Evolutionary conservation across 2,329 filamentous ascomycete species (phyloP).

Genomic region (Cordyceps militaris): DNA sequence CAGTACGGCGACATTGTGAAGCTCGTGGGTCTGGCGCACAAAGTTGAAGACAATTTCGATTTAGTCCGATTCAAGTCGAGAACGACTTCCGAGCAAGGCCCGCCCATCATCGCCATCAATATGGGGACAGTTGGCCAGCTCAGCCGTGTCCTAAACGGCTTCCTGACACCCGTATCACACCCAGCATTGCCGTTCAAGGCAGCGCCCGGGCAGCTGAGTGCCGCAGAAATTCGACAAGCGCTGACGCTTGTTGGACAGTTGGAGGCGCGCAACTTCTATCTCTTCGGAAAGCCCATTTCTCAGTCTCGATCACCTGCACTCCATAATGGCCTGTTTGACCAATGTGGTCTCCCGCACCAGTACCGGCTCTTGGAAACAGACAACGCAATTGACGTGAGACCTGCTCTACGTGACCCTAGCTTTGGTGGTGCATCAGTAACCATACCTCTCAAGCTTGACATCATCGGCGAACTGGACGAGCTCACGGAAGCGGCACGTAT

Average conservation of each 20-base stretch:
- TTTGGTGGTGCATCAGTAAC: constrained; percentile 96
- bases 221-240: constrained; percentile 75
- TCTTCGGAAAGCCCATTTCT: constrained; percentile 81
- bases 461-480: constrained; percentile 74
- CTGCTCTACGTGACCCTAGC: constrained; percentile 59
- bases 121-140: constrained; percentile 87
- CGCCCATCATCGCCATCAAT: constrained; percentile 90
- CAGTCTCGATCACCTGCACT: constrained; percentile 80
- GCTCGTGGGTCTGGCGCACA: constrained; percentile 73
- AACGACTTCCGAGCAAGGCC: constrained; percentile 64
- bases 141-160: constrained; percentile 81
- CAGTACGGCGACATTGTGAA: constrained; percentile 93
- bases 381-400: constrained; percentile 49
- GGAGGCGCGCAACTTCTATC: constrained; percentile 66
- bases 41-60: constrained; percentile 77
- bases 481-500: constrained; percentile 69
- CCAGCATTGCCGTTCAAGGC: constrained; percentile 85
- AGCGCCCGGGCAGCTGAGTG: constrained; percentile 87
- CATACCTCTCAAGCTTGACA: constrained; percentile 86
- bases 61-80: constrained; percentile 73
- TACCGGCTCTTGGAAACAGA: constrained; percentile 74
- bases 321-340: constrained; percentile 77
- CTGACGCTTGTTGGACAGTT: constrained; percentile 75
- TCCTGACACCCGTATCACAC: constrained; percentile 93
- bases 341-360: constrained; percentile 74